Conservation (phyloP, 352 stramenopile genomes). For the Globisporangium barbulae region DNA sequence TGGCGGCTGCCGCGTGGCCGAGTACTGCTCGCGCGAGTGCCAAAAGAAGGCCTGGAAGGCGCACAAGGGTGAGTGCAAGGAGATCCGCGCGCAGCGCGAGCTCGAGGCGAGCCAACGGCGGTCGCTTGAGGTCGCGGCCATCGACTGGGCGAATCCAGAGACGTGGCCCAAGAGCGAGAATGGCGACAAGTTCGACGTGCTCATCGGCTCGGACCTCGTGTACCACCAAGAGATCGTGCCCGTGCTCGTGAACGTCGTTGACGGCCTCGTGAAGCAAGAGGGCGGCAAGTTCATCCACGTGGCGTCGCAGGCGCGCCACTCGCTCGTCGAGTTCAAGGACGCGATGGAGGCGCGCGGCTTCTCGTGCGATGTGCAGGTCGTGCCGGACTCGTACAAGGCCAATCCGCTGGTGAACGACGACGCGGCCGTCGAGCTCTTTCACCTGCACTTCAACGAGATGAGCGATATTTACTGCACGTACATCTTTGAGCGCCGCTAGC, state of each 20-base stretch:
- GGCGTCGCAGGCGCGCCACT: conserved; percentile 76
- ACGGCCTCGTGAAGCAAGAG: conserved; percentile 46
- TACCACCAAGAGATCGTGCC: conserved; percentile 85
- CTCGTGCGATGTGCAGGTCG: conserved; percentile 50
- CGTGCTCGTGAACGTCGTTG: conserved; percentile 74
- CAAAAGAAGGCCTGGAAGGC: conserved; percentile 86
- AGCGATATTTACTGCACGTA: conserved; percentile 87
- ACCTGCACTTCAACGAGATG: conserved; percentile 90
- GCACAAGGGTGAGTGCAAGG: conserved; percentile 83
- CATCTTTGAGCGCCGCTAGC: conserved; percentile 58
- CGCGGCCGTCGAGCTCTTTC: conserved; percentile 64
- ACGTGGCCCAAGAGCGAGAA: conserved; percentile 51
- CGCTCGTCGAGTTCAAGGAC: conserved; percentile 79
- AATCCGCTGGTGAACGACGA: conserved; percentile 78
- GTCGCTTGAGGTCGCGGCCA: conserved; percentile 57
- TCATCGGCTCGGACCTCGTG: conserved; percentile 84
- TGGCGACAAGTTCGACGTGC: conserved; percentile 50
- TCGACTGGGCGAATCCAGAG: conserved; percentile 79
- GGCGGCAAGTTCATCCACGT: conserved; percentile 74
- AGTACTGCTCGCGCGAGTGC: conserved; percentile 84
- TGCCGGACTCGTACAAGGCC: conserved; percentile 80
- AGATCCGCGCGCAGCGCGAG: conserved; percentile 43
- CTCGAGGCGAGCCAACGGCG: conserved; percentile 11
- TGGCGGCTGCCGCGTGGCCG: conserved; percentile 58
- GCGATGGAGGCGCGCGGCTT: conserved; percentile 74